Evolutionary conservation across 768 basidiomycete genomes (phyloP).

Genomic region (Phanerochaete sordida): DNA sequence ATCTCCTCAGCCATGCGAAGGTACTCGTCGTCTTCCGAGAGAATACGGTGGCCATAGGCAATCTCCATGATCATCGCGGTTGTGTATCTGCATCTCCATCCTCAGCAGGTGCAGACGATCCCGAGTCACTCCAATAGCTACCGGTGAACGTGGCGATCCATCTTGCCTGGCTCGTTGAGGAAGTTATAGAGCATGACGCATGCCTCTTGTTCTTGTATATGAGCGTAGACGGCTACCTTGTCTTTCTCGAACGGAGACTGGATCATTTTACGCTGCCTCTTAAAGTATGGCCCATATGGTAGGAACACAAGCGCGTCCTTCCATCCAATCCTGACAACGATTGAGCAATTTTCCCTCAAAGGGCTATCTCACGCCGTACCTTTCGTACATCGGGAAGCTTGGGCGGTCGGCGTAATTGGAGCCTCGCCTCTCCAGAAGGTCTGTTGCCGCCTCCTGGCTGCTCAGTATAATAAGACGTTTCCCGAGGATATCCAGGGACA

Average conservation of each 20-base stretch:
- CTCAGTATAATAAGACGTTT: conserved; percentile 31
- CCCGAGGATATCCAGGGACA: conserved; percentile 30
- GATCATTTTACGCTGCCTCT: conserved; percentile 12
- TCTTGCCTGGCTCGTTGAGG: conserved; percentile 22
- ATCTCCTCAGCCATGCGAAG: conserved; percentile 23
- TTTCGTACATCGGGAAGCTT: conserved; percentile 20
- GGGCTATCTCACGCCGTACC: conserved; percentile 3
- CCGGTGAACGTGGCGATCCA: conserved; percentile 11
- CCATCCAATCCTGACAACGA: conserved; percentile 16
- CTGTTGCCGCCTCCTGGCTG: conserved; percentile 27
- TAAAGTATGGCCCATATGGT: conserved; percentile 17
- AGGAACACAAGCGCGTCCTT: conserved; percentile 13
- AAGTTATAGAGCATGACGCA: conserved; percentile 22
- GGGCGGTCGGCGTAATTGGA: conserved; percentile 37
- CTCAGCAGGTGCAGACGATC: not conserved
- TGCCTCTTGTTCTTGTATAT: conserved; percentile 24
- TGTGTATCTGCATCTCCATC: conserved; percentile 11
- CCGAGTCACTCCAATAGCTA: not conserved
- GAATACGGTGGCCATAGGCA: conserved; percentile 30
- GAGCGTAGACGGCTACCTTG: conserved; percentile 16
- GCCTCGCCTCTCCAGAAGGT: conserved; percentile 34
- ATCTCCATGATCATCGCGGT: conserved; percentile 28
- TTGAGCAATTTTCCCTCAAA: not conserved
- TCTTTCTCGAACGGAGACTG: not conserved
- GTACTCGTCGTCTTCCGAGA: conserved; percentile 27